phyloP scores from a whole-genome alignment of 192 early-diverging fungal species.

The Coemansia sp. region DNA sequence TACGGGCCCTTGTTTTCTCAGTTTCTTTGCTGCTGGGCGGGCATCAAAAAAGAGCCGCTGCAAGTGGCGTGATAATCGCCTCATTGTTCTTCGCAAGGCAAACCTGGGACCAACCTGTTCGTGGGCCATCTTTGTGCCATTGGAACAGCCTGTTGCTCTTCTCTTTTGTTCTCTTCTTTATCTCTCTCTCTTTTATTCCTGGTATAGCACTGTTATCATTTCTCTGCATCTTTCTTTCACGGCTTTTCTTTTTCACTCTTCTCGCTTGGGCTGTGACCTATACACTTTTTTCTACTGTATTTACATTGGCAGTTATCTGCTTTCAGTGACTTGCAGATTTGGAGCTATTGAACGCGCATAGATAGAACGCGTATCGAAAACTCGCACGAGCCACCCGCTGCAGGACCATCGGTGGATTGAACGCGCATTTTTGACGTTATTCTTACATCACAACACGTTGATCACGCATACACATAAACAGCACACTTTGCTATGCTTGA shows the following conservation, averaged over 20 bases:
- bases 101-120: neutral
- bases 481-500: conserved; percentile 30
- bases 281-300: no score
- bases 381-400: neutral
- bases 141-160: neutral
- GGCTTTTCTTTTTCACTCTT: neutral
- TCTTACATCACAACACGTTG: neutral
- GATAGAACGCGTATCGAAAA: neutral
- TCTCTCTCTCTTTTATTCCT: neutral
- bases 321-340: neutral
- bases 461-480: neutral
- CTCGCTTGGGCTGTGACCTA: neutral
- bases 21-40: neutral
- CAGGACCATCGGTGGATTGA: neutral
- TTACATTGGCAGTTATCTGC: no score
- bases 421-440: neutral
- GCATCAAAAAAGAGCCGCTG: neutral
- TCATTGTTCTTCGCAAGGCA: neutral
- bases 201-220: neutral
- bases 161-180: neutral
- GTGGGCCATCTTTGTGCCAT: neutral
- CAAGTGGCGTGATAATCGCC: neutral
- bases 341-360: neutral
- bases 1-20: no score
- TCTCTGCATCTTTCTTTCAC: neutral